Percentiles rank a stretch among this genome's conserved stretches.
These are phyloP conservation scores for Pistacia integerrima DNA, from an alignment of 345 rosid genomes.

Conservation along the genomic window DNA sequence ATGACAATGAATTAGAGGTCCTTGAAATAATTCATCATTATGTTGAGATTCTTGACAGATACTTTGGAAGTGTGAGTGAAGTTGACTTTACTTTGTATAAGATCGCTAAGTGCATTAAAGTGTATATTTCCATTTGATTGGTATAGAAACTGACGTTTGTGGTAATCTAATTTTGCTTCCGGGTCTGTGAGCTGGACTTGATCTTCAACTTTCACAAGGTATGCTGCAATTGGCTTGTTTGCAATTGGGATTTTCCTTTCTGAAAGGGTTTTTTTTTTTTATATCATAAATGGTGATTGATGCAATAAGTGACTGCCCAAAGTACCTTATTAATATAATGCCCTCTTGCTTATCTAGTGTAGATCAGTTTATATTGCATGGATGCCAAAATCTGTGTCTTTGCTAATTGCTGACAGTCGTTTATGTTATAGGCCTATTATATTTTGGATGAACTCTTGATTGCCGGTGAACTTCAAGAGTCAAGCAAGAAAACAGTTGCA, in stretches of 20 bases:
- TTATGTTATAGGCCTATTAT: slow-evolving; percentile 70
- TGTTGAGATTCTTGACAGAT: slow-evolving; percentile 94
- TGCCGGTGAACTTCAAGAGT: slow-evolving; percentile 96
- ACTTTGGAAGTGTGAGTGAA: slow-evolving; percentile 93
- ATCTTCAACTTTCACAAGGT: slow-evolving; percentile 98
- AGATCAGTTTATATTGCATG: too few relatives aligned
- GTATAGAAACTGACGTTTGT: background rate
- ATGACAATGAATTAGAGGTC: slow-evolving; percentile 86
- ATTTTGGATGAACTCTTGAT: slow-evolving; percentile 87
- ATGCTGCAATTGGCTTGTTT: slow-evolving; percentile 16
- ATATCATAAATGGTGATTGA: background rate
- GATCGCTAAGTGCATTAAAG: background rate
- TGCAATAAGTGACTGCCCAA: slow-evolving; percentile 1
- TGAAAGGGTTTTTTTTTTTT: background rate
- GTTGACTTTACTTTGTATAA: background rate
- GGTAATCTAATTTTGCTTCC: slow-evolving; percentile 12
- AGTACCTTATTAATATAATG: background rate
- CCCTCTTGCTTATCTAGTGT: too few relatives aligned
- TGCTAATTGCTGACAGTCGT: slow-evolving; percentile 21
- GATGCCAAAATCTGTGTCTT: slow-evolving; percentile 6
- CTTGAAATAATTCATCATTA: slow-evolving; percentile 92
- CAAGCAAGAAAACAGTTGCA: slow-evolving; percentile 93
- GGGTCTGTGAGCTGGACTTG: slow-evolving; percentile 97
- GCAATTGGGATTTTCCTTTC: background rate
- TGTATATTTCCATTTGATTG: background rate